Conservation (phyloP, 768 basidiomycete genomes). For the Kockovaella imperatae region DNA sequence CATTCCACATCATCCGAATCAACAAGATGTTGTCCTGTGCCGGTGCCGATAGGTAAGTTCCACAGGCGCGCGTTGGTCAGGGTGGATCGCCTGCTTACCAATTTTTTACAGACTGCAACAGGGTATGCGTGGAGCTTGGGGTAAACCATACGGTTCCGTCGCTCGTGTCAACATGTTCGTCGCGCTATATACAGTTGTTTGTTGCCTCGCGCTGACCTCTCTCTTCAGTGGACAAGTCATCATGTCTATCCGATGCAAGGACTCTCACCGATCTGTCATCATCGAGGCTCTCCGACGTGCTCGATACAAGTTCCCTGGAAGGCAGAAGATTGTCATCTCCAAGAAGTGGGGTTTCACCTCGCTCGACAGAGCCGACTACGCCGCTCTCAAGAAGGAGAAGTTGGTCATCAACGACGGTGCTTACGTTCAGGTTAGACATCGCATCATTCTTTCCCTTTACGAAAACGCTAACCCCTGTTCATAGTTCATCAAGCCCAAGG, state of each 20-base stretch:
- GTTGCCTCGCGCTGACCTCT: slow-evolving; percentile 1
- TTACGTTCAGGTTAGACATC: slow-evolving; percentile 53
- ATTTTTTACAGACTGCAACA: slow-evolving; percentile 45
- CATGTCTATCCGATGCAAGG: slow-evolving; percentile 83
- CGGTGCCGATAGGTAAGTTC: slow-evolving; percentile 85
- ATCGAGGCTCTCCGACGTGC: slow-evolving; percentile 95
- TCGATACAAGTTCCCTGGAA: slow-evolving; percentile 67
- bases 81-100: too few species aligned
- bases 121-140: slow-evolving; percentile 99
- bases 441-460: not conserved
- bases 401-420: slow-evolving; percentile 88
- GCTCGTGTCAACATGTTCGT: slow-evolving; percentile 43
- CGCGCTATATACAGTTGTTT: not conserved
- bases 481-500: slow-evolving; percentile 83
- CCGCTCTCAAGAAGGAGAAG: slow-evolving; percentile 81
- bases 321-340: slow-evolving; percentile 44
- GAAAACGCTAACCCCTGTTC: not conserved
- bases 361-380: slow-evolving; percentile 80
- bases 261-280: slow-evolving; percentile 74
- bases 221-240: slow-evolving; percentile 96
- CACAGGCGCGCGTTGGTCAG: too few species aligned
- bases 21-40: slow-evolving; percentile 99
- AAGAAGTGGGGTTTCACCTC: slow-evolving; percentile 99
- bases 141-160: slow-evolving; percentile 90
- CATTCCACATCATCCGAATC: slow-evolving; percentile 97